phyloP scores from a whole-genome alignment of 148 eudicot species.

The Amaranthus cruentus region DNA sequence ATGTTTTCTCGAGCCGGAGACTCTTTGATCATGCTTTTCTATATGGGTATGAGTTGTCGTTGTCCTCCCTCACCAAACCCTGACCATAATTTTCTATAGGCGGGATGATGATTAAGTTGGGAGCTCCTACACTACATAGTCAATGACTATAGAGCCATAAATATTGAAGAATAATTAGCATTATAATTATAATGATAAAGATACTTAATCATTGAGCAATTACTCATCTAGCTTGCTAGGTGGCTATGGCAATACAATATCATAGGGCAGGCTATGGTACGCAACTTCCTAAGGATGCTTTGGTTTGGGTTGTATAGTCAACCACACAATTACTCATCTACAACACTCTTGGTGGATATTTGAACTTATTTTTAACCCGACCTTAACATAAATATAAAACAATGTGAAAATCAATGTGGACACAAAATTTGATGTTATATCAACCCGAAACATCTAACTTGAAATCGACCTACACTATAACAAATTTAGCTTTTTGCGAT shows the following conservation, averaged over 20 bases:
- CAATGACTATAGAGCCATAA: neutral
- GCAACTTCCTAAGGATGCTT: slow-evolving; percentile 11
- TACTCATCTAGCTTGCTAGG: neutral
- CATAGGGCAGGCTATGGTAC: neutral
- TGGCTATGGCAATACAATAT: slow-evolving; percentile 4
- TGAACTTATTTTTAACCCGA: too few species aligned
- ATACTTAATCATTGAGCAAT: slow-evolving; percentile 4
- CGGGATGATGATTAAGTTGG: neutral
- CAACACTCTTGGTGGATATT: neutral
- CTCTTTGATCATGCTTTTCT: too few species aligned
- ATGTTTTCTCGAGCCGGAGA: too few species aligned
- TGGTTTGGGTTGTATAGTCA: neutral
- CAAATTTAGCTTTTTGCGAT: too few species aligned
- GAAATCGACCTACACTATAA: too few species aligned
- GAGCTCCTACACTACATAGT: neutral
- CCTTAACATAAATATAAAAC: too few species aligned
- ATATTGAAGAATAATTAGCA: neutral
- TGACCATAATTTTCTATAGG: too few species aligned
- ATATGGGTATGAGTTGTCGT: too few species aligned
- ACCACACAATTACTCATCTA: neutral
- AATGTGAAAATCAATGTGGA: too few species aligned
- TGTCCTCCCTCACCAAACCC: too few species aligned
- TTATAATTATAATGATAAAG: neutral
- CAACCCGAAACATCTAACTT: too few species aligned
- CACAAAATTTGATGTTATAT: too few species aligned